Percentiles rank a stretch among this genome's conserved stretches.
phyloP scores from a whole-genome alignment of 345 rosid species.

The Salix udensis region DNA sequence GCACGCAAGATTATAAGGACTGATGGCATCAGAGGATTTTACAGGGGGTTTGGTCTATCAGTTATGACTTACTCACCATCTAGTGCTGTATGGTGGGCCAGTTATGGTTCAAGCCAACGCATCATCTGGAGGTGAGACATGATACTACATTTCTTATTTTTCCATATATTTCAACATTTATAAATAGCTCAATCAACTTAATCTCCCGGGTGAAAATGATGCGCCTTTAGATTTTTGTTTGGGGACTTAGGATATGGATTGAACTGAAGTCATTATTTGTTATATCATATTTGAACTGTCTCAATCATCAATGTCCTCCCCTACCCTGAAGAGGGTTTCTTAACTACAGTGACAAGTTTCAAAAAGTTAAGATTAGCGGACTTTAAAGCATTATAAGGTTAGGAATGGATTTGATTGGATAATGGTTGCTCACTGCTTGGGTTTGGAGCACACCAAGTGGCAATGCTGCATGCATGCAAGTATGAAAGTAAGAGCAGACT shows the following conservation, averaged over 20 bases:
- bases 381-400: neutral
- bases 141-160: conserved; percentile 18
- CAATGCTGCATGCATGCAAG: neutral
- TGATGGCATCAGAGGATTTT: conserved; percentile 82
- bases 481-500: neutral
- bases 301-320: neutral
- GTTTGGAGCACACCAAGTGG: neutral
- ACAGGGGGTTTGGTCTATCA: conserved; percentile 93
- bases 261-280: neutral
- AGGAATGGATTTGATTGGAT: neutral
- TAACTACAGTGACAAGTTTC: neutral
- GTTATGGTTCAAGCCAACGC: conserved; percentile 95
- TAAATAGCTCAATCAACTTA: neutral
- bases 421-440: neutral
- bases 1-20: conserved; percentile 68
- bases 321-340: neutral
- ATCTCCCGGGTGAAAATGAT: neutral
- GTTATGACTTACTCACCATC: conserved; percentile 94
- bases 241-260: neutral
- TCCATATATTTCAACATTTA: neutral
- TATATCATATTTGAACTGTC: neutral
- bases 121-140: conserved; percentile 94
- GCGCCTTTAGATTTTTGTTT: neutral
- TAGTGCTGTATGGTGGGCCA: conserved; percentile 99
- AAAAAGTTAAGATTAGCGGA: neutral